These are phyloP conservation scores for Bryoglossum gracile DNA, from an alignment of 495 filamentous ascomycete genomes.

Conservation along the genomic window DNA sequence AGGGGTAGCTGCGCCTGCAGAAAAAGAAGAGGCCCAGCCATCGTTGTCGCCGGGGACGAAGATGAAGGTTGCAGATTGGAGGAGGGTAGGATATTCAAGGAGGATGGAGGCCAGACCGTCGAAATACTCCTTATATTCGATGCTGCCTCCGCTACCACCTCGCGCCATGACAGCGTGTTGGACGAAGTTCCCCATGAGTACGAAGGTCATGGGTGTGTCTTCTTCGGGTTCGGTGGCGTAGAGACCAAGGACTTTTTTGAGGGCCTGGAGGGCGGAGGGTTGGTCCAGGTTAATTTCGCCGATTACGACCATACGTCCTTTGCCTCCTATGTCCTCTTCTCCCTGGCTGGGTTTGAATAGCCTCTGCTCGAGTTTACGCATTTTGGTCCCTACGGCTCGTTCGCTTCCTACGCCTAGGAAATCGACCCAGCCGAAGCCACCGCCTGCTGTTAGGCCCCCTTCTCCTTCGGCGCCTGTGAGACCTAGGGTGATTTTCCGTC, in stretches of 20 bases:
- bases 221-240: conserved; percentile 59
- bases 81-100: conserved; percentile 75
- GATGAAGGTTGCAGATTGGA: conserved; percentile 74
- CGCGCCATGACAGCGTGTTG: conserved; percentile 64
- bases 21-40: conserved; percentile 82
- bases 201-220: conserved; percentile 66
- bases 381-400: conserved; percentile 69
- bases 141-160: conserved; percentile 56
- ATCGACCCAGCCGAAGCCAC: conserved; percentile 93
- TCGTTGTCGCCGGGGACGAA: conserved; percentile 96
- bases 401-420: conserved; percentile 90
- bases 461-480: conserved; percentile 45
- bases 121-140: conserved; percentile 93
- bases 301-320: conserved; percentile 59
- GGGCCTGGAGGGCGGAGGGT: conserved; percentile 64
- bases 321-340: conserved; percentile 27
- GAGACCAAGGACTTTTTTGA: conserved; percentile 62
- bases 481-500: conserved; percentile 70
- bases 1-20: conserved; percentile 67
- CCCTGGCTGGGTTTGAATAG: conserved; percentile 19
- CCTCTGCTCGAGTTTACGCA: conserved; percentile 60
- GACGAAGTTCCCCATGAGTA: conserved; percentile 81
- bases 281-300: conserved; percentile 82
- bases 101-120: conserved; percentile 75
- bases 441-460: conserved; percentile 50